Conservation (phyloP, 371 early-diverging fungal species). For the Apophysomyces sp. region DNA sequence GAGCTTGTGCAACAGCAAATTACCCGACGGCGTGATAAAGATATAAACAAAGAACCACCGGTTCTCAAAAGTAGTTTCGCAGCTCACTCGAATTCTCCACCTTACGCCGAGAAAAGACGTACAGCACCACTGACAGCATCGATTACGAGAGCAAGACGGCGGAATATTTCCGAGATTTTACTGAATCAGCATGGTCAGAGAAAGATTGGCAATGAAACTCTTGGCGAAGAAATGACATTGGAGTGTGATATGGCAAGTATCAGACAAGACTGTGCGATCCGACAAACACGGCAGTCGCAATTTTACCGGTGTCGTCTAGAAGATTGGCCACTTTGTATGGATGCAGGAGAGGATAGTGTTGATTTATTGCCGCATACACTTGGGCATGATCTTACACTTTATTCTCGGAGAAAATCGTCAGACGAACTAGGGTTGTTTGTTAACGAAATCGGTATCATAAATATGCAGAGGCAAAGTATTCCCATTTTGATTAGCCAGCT, state of each 20-base stretch:
- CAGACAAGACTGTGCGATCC: background rate
- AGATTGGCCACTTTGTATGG: background rate
- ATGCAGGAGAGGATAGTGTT: background rate
- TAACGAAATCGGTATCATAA: background rate
- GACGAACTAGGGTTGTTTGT: background rate
- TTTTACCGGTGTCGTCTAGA: background rate
- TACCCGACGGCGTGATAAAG: background rate
- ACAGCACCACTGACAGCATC: background rate
- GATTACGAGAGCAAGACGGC: background rate
- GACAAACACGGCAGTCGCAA: background rate
- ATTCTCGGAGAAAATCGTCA: conserved; percentile 1
- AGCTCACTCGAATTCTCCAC: background rate
- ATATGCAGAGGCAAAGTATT: background rate
- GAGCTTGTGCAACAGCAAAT: background rate
- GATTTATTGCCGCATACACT: background rate
- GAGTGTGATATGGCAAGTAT: background rate
- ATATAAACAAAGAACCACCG: no score
- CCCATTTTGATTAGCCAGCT: background rate
- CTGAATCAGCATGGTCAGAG: background rate
- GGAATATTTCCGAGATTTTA: background rate
- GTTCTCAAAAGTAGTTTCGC: no score
- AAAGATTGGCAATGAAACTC: background rate
- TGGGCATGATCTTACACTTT: conserved; percentile 5
- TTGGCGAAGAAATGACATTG: background rate
- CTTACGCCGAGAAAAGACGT: background rate